A percentile compares a stretch with the other conserved stretches of the same genome.
These are phyloP conservation scores for Trichopus zeylanicus DNA, from an alignment of 116 monocot species.

Conservation along the genomic window DNA sequence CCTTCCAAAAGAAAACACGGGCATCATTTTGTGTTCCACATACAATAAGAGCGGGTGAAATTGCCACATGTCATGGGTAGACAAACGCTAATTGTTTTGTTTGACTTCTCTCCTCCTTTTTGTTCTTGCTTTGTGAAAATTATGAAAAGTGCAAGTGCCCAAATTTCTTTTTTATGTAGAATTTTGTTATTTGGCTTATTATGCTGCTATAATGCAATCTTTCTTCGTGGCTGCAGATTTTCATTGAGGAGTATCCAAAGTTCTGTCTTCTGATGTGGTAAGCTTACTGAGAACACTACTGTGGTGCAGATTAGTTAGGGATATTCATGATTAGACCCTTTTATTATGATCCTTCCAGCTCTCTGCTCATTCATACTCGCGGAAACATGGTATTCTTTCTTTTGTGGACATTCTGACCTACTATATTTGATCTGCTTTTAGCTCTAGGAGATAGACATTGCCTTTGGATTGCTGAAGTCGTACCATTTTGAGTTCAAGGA, in stretches of 20 bases:
- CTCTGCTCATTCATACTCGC: too few species aligned
- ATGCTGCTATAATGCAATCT: too few species aligned
- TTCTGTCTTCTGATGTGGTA: conserved; percentile 76
- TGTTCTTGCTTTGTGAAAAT: too few species aligned
- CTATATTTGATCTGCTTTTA: conserved; percentile 18
- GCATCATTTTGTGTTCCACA: too few species aligned
- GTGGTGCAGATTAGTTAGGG: conserved; percentile 1
- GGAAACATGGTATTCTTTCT: background rate
- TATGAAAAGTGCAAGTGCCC: too few species aligned
- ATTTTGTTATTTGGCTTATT: background rate
- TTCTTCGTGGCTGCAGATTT: conserved; percentile 55
- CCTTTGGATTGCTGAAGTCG: conserved; percentile 62
- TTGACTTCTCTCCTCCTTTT: too few species aligned
- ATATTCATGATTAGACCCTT: conserved; percentile 1
- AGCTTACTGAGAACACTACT: conserved; percentile 2
- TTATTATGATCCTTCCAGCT: background rate
- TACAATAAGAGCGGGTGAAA: too few species aligned
- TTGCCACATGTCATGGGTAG: too few species aligned
- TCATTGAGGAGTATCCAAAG: conserved; percentile 75
- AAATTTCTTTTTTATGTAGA: conserved; percentile 4
- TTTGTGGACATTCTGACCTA: background rate
- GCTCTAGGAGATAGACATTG: conserved; percentile 70
- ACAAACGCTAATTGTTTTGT: too few species aligned
- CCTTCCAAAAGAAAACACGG: too few species aligned
- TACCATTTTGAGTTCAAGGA: conserved; percentile 65